Evolutionary conservation across 1,139 yeast genomes (phyloP).

Genomic region (Kodamaea alishanica): DNA sequence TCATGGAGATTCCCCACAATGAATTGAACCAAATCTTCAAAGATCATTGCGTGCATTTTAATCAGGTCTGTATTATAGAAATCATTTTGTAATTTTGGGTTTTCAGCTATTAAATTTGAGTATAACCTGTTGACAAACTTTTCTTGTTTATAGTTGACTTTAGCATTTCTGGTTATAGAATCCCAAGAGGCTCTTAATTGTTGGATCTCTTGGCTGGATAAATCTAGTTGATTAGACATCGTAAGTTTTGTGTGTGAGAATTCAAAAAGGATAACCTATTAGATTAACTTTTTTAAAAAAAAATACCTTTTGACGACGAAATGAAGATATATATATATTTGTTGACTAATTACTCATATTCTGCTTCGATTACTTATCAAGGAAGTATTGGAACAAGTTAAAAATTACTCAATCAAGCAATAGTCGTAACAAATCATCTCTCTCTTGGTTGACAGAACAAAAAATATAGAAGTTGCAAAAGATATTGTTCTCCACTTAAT

Average conservation of each 20-base stretch:
- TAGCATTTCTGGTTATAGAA: slow-evolving; percentile 1
- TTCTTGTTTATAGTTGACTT: slow-evolving; percentile 29
- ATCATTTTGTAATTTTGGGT: slow-evolving; percentile 24
- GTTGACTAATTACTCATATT: too few species aligned
- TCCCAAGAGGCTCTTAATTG: slow-evolving; percentile 7
- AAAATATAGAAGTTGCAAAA: too few species aligned
- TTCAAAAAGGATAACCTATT: too few species aligned
- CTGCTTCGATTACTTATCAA: too few species aligned
- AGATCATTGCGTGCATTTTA: slow-evolving; percentile 30
- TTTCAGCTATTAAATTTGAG: slow-evolving; percentile 32
- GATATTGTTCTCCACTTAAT: neutral
- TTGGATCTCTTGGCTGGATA: slow-evolving; percentile 5
- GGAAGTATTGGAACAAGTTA: too few species aligned
- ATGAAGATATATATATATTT: too few species aligned
- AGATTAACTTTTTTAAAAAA: too few species aligned
- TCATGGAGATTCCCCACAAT: slow-evolving; percentile 33
- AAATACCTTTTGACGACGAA: too few species aligned
- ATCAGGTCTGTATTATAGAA: slow-evolving; percentile 26
- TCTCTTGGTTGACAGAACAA: too few species aligned
- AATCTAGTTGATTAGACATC: neutral
- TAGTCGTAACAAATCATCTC: too few species aligned
- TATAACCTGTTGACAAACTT: slow-evolving; percentile 30
- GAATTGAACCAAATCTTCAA: slow-evolving; percentile 38
- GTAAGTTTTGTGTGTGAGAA: too few species aligned
- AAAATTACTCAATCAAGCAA: too few species aligned